A percentile compares a stretch with the other conserved stretches of the same genome.
Conservation (phyloP, 2,329 filamentous ascomycete genomes). For the Pestalotiopsis sp. region DNA sequence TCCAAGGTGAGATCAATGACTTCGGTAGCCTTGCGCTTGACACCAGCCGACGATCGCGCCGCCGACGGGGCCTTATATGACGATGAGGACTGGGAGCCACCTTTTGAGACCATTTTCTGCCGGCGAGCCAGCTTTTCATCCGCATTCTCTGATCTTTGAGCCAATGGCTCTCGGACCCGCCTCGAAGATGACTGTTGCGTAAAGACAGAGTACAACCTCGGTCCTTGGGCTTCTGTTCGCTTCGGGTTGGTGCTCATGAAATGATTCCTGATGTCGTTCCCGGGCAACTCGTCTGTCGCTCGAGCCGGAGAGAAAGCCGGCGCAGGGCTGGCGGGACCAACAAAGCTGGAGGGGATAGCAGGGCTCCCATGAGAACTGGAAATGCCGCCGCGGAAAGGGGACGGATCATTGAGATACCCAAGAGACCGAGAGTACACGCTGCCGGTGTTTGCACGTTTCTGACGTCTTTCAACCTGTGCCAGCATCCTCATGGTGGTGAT, state of each 20-base stretch:
- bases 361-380: neutral
- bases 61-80: neutral
- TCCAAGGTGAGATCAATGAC: slow-evolving; percentile 21
- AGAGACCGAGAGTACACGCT: neutral
- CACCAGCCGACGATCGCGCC: slow-evolving; percentile 7
- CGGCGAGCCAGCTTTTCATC: neutral
- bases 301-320: neutral
- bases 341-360: neutral
- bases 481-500: slow-evolving; percentile 16
- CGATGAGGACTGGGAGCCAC: neutral
- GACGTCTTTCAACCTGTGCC: neutral
- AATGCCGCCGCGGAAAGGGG: neutral
- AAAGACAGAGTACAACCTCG: too few species aligned
- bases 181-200: too few species aligned
- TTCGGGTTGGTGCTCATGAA: too few species aligned
- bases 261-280: too few species aligned
- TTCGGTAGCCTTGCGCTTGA: slow-evolving; percentile 19
- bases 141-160: neutral
- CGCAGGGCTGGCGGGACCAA: neutral
- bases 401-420: neutral
- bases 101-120: neutral
- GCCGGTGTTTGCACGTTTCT: neutral
- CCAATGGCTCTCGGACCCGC: neutral
- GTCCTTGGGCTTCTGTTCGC: too few species aligned
- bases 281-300: too few species aligned